Percentiles rank a stretch among this genome's conserved stretches.
Conservation (phyloP, 2,329 filamentous ascomycete species). For the Hymenoscyphus albidus region DNA sequence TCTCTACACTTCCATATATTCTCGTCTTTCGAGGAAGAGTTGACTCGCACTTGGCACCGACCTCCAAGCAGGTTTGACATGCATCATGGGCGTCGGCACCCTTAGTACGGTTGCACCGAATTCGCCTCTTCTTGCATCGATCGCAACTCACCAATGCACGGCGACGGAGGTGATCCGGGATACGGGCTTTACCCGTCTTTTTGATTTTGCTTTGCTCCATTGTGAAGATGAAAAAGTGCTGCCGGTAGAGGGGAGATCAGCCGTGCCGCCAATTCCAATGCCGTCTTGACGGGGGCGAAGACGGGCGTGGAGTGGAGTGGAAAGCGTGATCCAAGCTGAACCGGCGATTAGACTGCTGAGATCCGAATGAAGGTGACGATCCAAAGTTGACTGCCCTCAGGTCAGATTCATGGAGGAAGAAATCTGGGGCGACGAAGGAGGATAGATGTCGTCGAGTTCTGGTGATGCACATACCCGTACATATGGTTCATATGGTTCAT, state of each 20-base stretch:
- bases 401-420: neutral
- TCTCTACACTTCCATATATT: conserved; percentile 45
- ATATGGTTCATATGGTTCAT: neutral
- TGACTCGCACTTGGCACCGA: conserved; percentile 40
- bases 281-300: neutral
- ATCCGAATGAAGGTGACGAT: neutral
- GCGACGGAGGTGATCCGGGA: conserved; percentile 36
- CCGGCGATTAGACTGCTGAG: neutral
- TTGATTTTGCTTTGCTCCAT: conserved; percentile 24
- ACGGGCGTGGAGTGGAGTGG: neutral
- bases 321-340: neutral
- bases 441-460: neutral
- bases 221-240: neutral
- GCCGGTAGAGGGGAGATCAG: conserved; percentile 28
- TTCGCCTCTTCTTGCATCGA: conserved; percentile 37
- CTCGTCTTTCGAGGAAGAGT: conserved; percentile 43
- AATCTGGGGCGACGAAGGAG: neutral
- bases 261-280: neutral
- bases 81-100: conserved; percentile 29
- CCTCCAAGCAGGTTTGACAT: conserved; percentile 40
- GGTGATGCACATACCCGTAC: neutral
- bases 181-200: conserved; percentile 34
- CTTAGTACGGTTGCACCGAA: conserved; percentile 35
- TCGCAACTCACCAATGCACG: conserved; percentile 38
- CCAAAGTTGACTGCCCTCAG: neutral